phyloP scores from a whole-genome alignment of 768 basidiomycete species.

The Flagelloscypha sp. region DNA sequence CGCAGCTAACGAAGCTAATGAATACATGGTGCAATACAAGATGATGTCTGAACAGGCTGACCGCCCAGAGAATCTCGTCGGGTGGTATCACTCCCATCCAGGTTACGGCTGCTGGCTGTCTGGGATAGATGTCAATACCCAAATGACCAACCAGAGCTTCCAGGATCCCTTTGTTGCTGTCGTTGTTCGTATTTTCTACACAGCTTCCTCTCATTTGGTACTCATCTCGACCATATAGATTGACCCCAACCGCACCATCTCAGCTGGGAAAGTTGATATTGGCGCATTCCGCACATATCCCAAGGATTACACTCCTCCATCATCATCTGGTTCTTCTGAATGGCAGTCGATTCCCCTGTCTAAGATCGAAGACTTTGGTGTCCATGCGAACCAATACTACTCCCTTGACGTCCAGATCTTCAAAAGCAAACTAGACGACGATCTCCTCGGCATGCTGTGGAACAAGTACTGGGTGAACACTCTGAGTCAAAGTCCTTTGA shows the following conservation, averaged over 20 bases:
- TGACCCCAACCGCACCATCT: constrained; percentile 96
- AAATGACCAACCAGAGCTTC: constrained; percentile 89
- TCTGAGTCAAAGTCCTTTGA: constrained; percentile 83
- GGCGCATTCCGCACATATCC: constrained; percentile 98
- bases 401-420: constrained; percentile 91
- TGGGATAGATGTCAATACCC: constrained; percentile 97
- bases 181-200: constrained; percentile 52
- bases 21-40: constrained; percentile 98
- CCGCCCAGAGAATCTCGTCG: constrained; percentile 78
- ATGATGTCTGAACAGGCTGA: constrained; percentile 48
- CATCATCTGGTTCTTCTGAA: constrained; percentile 54
- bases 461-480: constrained; percentile 99
- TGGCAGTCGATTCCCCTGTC: constrained; percentile 94
- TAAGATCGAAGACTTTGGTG: constrained; percentile 99
- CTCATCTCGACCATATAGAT: constrained; percentile 42
- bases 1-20: constrained; percentile 89
- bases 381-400: constrained; percentile 95
- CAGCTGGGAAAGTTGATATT: constrained; percentile 97
- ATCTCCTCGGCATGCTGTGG: constrained; percentile 87
- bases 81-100: constrained; percentile 99
- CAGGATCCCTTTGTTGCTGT: constrained; percentile 97
- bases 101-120: constrained; percentile 99
- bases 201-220: background rate
- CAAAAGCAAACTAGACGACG: constrained; percentile 83
- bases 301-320: constrained; percentile 83